These are phyloP conservation scores for Ramichloridium luteum DNA, from an alignment of 2,329 filamentous ascomycete genomes.

Conservation along the genomic window DNA sequence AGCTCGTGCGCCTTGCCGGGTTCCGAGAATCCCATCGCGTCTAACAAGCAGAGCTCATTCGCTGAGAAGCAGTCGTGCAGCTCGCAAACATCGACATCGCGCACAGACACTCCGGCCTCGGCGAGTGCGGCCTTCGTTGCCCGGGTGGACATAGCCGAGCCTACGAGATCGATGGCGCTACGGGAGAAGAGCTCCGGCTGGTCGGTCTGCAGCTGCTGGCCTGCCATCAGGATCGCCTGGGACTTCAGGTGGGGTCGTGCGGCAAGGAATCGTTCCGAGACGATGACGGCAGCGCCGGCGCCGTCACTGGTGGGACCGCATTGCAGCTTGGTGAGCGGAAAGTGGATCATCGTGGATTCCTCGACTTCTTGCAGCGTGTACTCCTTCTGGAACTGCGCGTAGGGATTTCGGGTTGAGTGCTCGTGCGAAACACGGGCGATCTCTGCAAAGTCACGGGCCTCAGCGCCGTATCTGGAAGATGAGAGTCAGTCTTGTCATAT, in stretches of 20 bases:
- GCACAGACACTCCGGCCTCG: conserved; percentile 55
- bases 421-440: conserved; percentile 87
- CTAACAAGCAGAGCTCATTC: conserved; percentile 85
- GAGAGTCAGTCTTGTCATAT: conserved; percentile 1
- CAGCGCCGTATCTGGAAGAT: conserved; percentile 55
- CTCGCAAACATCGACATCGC: conserved; percentile 73
- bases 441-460: conserved; percentile 77
- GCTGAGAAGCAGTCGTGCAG: conserved; percentile 94
- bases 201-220: conserved; percentile 80
- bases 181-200: conserved; percentile 64
- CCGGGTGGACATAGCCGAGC: conserved; percentile 67
- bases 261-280: conserved; percentile 80
- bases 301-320: conserved; percentile 96
- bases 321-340: conserved; percentile 91
- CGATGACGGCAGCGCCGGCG: conserved; percentile 74
- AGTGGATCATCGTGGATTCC: conserved; percentile 63
- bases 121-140: conserved; percentile 58
- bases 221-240: conserved; percentile 80
- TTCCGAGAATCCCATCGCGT: conserved; percentile 66
- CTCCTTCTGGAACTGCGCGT: conserved; percentile 92
- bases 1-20: conserved; percentile 84
- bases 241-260: conserved; percentile 67
- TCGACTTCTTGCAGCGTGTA: conserved; percentile 79
- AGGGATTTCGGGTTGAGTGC: conserved; percentile 85
- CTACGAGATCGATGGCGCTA: conserved; percentile 77